Conservation (phyloP, 2,329 filamentous ascomycete species). For the Zalaria sp. region DNA sequence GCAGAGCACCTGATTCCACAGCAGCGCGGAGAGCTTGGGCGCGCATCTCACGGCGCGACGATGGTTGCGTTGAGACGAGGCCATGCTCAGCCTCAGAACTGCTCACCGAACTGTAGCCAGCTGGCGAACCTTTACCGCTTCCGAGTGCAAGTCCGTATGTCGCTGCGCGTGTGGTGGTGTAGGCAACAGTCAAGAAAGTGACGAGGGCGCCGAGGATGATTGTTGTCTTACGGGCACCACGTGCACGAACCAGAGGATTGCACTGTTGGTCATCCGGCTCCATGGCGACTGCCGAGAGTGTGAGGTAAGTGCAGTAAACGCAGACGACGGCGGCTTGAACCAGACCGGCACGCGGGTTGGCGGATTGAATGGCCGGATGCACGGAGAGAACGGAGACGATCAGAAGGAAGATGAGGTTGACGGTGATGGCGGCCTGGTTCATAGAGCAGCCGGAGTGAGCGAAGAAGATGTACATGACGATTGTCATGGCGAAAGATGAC, state of each 20-base stretch:
- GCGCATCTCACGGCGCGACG: conserved; percentile 74
- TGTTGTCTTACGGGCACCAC: conserved; percentile 77
- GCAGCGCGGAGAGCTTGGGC: conserved; percentile 81
- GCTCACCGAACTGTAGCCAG: conserved; percentile 42
- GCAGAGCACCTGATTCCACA: conserved; percentile 82
- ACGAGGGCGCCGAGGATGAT: conserved; percentile 87
- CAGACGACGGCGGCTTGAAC: conserved; percentile 97
- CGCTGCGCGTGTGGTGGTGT: conserved; percentile 90
- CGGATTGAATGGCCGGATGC: conserved; percentile 78
- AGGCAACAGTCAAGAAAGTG: conserved; percentile 92
- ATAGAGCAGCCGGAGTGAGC: conserved; percentile 69
- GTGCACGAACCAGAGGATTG: conserved; percentile 79
- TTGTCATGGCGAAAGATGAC: conserved; percentile 80
- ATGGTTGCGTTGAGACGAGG: conserved; percentile 75
- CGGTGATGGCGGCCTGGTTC: conserved; percentile 91
- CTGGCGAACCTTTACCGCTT: conserved; percentile 37
- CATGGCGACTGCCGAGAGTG: conserved; percentile 97
- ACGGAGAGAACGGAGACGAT: conserved; percentile 73
- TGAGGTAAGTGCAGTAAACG: conserved; percentile 96
- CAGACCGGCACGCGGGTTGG: conserved; percentile 83
- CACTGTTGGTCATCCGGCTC: conserved; percentile 89
- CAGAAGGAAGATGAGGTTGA: conserved; percentile 73
- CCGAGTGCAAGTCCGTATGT: conserved; percentile 75
- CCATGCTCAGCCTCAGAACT: conserved; percentile 69
- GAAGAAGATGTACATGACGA: conserved; percentile 96